Evolutionary conservation across 2,329 filamentous ascomycete genomes (phyloP).

Genomic region (Fusarium caatingaense): DNA sequence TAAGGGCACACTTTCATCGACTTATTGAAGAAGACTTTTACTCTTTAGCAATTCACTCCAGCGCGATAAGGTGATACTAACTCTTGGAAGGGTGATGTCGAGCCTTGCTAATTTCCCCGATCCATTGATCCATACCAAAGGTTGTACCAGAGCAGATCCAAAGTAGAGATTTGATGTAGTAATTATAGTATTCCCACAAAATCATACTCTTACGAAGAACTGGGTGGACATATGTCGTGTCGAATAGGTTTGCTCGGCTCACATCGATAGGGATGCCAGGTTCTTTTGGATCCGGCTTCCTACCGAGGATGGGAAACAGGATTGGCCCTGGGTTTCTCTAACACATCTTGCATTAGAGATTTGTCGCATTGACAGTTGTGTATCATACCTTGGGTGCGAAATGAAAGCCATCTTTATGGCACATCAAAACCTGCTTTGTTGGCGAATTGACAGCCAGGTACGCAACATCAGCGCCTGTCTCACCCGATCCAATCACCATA

Average conservation of each 20-base stretch:
- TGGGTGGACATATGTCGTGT: background rate
- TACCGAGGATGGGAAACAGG: background rate
- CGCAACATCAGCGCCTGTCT: background rate
- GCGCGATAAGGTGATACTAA: background rate
- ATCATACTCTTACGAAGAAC: background rate
- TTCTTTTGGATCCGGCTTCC: background rate
- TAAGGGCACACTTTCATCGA: slow-evolving; percentile 4
- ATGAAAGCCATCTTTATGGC: slow-evolving; percentile 4
- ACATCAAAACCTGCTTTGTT: background rate
- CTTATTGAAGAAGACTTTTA: slow-evolving; percentile 1
- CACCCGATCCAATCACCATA: background rate
- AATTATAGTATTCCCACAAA: slow-evolving; percentile 1
- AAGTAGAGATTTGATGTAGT: background rate
- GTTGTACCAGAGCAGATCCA: background rate
- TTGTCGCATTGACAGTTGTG: fast-evolving
- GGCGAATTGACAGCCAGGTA: background rate
- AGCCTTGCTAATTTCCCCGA: background rate
- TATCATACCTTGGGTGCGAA: slow-evolving; percentile 1
- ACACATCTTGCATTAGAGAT: fast-evolving
- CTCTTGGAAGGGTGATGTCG: slow-evolving; percentile 1
- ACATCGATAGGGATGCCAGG: slow-evolving; percentile 7
- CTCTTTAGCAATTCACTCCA: fast-evolving
- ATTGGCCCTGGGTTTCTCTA: background rate
- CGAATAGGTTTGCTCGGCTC: slow-evolving; percentile 5
- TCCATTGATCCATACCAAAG: background rate